phyloP scores from a whole-genome alignment of 306 rosid genomes.

The peach (Prunus persica) region Prunus_persica_NCBIv2 NC_034014.1:22126001-22126500 shows the following conservation, averaged over 20 bases:
- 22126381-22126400: neutral
- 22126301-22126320: neutral
- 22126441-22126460: conserved; percentile 12
- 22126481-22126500: no score
- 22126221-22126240: no score
- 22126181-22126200: neutral
- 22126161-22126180: neutral
- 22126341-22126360: neutral
- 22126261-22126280: neutral
- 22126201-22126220: neutral
- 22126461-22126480: neutral
- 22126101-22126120: neutral
- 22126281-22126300: neutral
- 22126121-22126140: neutral
- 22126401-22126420: neutral
- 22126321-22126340: neutral
- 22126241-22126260: conserved; percentile 1
- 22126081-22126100: neutral
- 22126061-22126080: neutral
- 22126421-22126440: conserved; percentile 31
- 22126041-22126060: conserved; percentile 12
- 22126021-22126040: neutral
- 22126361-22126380: neutral
- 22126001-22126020: neutral
- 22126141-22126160: neutral